phyloP scores from a whole-genome alignment of 2,329 filamentous ascomycete genomes.

The Stachybotrys chartarum region DNA sequence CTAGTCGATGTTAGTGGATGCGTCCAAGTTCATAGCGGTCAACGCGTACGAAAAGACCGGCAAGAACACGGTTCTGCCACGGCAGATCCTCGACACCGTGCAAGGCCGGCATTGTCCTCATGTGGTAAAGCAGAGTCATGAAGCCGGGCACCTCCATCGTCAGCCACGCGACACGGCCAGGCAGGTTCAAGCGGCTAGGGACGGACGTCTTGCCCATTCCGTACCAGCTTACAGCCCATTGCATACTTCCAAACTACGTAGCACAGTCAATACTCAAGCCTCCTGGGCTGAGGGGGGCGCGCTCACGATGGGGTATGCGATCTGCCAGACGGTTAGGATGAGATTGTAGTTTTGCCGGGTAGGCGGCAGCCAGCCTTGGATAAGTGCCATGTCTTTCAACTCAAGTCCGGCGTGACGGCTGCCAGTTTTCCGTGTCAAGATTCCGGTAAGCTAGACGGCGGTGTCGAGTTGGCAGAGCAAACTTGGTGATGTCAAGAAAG shows the following conservation, averaged over 20 bases:
- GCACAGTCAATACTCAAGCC: constrained; percentile 5
- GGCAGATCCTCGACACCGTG: constrained; percentile 55
- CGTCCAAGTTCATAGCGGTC: no score
- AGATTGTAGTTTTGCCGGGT: constrained; percentile 50
- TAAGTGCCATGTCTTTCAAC: constrained; percentile 32
- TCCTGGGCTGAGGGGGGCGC: constrained; percentile 1
- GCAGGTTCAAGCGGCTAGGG: constrained; percentile 70
- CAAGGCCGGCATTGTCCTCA: constrained; percentile 58
- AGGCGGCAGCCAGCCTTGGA: constrained; percentile 50
- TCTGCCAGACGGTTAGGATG: constrained; percentile 45
- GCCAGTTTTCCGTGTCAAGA: no score
- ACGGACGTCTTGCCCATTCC: constrained; percentile 89
- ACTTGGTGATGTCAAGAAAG: no score
- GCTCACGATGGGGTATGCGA: constrained; percentile 44
- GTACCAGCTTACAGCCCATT: constrained; percentile 77
- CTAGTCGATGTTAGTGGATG: constrained; percentile 22
- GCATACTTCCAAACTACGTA: constrained; percentile 58
- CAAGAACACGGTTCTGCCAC: constrained; percentile 72
- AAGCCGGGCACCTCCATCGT: constrained; percentile 81
- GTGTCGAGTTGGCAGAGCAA: no score
- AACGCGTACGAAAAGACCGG: constrained; percentile 53
- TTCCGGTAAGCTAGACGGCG: no score
- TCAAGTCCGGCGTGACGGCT: no score
- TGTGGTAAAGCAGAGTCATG: constrained; percentile 70
- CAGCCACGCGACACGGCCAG: constrained; percentile 80